phyloP scores from a whole-genome alignment of 371 early-diverging fungal species.

The Mortierella sp. region DNA sequence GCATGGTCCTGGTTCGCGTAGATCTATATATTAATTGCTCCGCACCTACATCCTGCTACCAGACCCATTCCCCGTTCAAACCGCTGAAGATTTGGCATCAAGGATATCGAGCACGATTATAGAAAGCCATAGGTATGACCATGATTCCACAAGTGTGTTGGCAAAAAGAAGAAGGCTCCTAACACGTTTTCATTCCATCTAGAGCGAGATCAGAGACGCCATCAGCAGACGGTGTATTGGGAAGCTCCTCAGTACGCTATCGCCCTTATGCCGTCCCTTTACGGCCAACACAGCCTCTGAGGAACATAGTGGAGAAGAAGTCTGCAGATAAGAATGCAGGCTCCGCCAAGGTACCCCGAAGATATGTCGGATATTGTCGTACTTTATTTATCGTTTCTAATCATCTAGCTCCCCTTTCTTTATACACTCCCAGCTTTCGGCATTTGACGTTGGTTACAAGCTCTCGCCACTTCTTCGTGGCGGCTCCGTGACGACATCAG shows the following conservation, averaged over 20 bases:
- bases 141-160: no score
- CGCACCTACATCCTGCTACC: no score
- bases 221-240: slow-evolving; percentile 21
- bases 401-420: no score
- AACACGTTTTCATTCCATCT: neutral
- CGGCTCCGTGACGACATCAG: slow-evolving; percentile 8
- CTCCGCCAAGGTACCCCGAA: neutral
- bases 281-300: neutral
- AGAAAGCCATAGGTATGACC: no score
- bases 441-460: neutral
- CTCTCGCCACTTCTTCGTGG: slow-evolving; percentile 16
- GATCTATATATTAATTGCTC: no score
- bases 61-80: no score
- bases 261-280: neutral
- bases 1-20: no score
- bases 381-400: no score
- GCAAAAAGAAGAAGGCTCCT: no score
- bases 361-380: no score
- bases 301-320: neutral
- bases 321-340: neutral
- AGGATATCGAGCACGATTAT: no score
- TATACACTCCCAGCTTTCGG: neutral
- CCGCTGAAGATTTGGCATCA: no score
- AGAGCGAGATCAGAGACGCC: slow-evolving; percentile 17
- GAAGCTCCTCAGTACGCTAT: slow-evolving; percentile 21